Evolutionary conservation across 345 rosid genomes (phyloP).

Genomic region (Reutealis trisperma): DNA sequence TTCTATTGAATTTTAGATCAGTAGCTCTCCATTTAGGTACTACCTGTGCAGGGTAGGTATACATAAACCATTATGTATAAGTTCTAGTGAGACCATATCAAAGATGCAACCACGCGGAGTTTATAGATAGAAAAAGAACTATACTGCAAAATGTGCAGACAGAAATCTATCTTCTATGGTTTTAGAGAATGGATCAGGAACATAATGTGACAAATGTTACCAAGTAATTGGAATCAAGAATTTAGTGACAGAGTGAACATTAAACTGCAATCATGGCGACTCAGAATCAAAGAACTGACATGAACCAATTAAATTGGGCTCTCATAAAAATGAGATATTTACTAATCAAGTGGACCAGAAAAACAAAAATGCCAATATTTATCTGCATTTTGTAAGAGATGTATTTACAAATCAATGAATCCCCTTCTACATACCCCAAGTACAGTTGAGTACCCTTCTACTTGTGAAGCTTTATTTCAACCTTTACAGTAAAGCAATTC

Average conservation of each 20-base stretch:
- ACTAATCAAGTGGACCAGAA: background rate
- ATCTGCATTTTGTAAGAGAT: background rate
- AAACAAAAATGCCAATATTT: background rate
- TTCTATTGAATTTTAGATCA: background rate
- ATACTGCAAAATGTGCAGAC: background rate
- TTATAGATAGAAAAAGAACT: background rate
- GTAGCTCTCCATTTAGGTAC: background rate
- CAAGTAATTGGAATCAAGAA: background rate
- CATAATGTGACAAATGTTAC: background rate
- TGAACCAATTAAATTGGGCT: background rate
- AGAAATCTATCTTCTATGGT: background rate
- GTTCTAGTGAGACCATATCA: background rate
- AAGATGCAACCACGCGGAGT: background rate
- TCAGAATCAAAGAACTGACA: background rate
- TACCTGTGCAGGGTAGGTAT: background rate
- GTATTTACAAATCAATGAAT: background rate
- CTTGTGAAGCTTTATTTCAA: background rate
- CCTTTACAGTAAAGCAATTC: background rate
- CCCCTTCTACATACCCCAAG: background rate
- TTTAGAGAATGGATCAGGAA: background rate
- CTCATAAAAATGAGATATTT: background rate
- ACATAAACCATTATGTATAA: background rate
- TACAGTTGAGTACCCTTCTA: background rate
- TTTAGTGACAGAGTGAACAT: background rate
- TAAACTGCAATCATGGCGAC: background rate